A percentile compares a stretch with the other conserved stretches of the same genome.
Conservation (phyloP, 306 rosid genomes). For the Abrus precatorius region DNA sequence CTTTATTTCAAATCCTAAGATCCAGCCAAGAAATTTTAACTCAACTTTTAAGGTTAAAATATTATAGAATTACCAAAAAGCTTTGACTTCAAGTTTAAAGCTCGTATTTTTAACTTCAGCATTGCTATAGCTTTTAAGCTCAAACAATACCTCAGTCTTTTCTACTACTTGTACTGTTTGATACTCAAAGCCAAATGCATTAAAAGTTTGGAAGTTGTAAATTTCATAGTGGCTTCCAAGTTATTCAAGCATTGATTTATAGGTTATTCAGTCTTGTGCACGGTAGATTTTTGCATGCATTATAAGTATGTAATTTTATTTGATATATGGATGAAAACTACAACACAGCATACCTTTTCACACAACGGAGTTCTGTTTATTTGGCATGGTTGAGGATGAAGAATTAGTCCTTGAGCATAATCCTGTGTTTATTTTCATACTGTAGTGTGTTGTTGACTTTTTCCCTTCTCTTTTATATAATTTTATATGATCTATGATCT, state of each 20-base stretch:
- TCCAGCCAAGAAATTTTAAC: too few relatives aligned
- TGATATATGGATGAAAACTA: conserved; percentile 15
- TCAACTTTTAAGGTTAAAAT: too few relatives aligned
- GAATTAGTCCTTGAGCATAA: conserved; percentile 20
- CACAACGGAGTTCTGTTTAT: conserved; percentile 14
- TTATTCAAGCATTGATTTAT: conserved; percentile 12
- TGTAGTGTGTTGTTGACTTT: conserved; percentile 18
- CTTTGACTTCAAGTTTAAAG: too few relatives aligned
- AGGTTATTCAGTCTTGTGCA: not conserved
- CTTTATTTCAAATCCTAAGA: too few relatives aligned
- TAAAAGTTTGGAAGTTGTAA: not conserved
- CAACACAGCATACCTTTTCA: not conserved
- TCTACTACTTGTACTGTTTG: conserved; percentile 17
- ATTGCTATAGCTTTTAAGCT: too few relatives aligned
- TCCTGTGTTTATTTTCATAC: conserved; percentile 28
- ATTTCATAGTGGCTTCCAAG: conserved; percentile 24
- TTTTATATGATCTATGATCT: conserved; percentile 25
- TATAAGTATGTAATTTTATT: not conserved
- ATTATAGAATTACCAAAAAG: too few relatives aligned
- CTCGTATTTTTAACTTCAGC: too few relatives aligned
- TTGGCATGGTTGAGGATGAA: conserved; percentile 18
- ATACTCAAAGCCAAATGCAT: conserved; percentile 24
- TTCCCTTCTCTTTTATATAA: not conserved
- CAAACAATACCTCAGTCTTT: not conserved
- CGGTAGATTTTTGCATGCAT: conserved; percentile 24